Base-by-base conservation (phyloP, 2,329 filamentous ascomycete species). In the Dactylonectria estremocensis region DNA sequence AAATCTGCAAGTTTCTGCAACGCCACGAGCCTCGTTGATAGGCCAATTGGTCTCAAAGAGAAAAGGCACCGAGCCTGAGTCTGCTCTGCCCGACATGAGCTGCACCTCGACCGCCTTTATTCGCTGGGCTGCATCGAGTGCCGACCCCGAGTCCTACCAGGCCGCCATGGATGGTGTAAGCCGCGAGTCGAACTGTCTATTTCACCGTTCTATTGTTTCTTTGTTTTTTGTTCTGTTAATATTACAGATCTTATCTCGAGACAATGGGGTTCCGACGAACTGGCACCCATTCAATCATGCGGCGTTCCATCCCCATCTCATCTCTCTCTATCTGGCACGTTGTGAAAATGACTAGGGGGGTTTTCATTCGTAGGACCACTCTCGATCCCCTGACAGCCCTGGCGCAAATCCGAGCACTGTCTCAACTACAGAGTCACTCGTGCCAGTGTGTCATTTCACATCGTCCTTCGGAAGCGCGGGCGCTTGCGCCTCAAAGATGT, bases 101-200 rank as follows among this genome's bases (percentile, higher is more conserved):
- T 66, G 45, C 65, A 54, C 60, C 69, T 64, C 60, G 64, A 69
- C 72, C 70, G 62, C 66, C 68, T 66, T 66, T 53, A 28, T 28
- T 28, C 7, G 70, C 64, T 49, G 67, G 71, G 40, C 50, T 58
- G 46, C 45, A 53, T 62, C 50, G 37, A 54, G 61, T 66, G 53
- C 58, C 43, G 57, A 28, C 7, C 24, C 24, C 24, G 4, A 28
- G 24, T 28, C 24, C 24, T 28, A 28, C 24, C n/a, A 53, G 31
- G 50, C 20, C 6, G 50, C 20, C 6, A 16, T 69, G 61, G 40
- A 55, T 59, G 56, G 49, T 40, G 62, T 60, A 48, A 60, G 56
- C 62, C 45, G 62, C 48, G 16, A 52, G 49, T 31, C 43, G 31
- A 20, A 54, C 43, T 37, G 40, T 14, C 13, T 37, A 31, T 43